A percentile compares a stretch with the other conserved stretches of the same genome.
Conservation (phyloP, 345 rosid species). For the Populus alba region DNA sequence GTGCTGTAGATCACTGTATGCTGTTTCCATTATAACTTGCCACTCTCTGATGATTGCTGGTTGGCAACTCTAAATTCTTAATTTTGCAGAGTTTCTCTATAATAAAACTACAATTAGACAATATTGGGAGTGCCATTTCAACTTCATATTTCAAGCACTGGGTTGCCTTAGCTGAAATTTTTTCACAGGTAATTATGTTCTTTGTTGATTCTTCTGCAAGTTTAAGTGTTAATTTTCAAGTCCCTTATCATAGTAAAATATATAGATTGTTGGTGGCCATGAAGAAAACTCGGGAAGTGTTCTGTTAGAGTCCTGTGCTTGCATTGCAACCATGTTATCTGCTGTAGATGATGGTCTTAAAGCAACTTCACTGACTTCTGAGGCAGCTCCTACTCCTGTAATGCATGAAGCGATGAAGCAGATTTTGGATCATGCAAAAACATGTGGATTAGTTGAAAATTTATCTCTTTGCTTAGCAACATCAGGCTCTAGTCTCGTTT, state of each 20-base stretch:
- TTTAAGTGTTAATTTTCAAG: slow-evolving; percentile 1
- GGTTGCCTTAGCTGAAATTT: slow-evolving; percentile 79
- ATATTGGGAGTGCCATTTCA: slow-evolving; percentile 39
- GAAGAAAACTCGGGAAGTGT: slow-evolving; percentile 68
- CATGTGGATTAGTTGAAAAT: slow-evolving; percentile 74
- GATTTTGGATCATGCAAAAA: slow-evolving; percentile 73
- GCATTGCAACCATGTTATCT: slow-evolving; percentile 58
- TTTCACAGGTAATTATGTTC: slow-evolving; percentile 60
- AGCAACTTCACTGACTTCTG: slow-evolving; percentile 36
- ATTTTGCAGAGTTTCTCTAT: slow-evolving; percentile 71
- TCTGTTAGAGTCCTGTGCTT: slow-evolving; percentile 65
- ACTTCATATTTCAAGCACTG: slow-evolving; percentile 74
- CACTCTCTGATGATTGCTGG: background rate
- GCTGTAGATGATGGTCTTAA: slow-evolving; percentile 56
- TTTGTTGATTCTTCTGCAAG: slow-evolving; percentile 2
- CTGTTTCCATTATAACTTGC: background rate
- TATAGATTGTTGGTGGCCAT: slow-evolving; percentile 58
- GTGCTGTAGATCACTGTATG: background rate
- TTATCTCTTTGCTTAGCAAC: slow-evolving; percentile 76
- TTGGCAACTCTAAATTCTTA: background rate
- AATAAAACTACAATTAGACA: slow-evolving; percentile 51
- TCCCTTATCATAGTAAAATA: background rate
- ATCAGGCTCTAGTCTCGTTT: slow-evolving; percentile 73
- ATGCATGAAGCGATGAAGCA: slow-evolving; percentile 44
- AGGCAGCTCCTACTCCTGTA: slow-evolving; percentile 40